A percentile compares a stretch with the other conserved stretches of the same genome.
Evolutionary conservation across 805 yeast genomes (phyloP).

Genomic region (Metschnikowia arizonensis): DNA sequence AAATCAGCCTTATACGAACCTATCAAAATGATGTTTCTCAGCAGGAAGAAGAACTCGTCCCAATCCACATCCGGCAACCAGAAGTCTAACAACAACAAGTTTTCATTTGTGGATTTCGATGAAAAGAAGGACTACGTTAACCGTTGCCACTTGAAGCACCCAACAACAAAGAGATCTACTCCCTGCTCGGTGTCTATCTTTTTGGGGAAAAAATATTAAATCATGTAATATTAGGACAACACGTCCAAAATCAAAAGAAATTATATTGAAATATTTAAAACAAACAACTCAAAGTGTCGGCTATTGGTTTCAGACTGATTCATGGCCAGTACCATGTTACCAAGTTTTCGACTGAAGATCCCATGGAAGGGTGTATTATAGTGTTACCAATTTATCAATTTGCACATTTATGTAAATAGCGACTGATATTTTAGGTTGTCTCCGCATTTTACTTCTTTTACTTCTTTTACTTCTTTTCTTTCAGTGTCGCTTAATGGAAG

Average conservation of each 20-base stretch:
- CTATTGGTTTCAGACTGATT: not conserved
- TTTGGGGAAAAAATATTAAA: slow-evolving; percentile 29
- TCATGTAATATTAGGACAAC: not conserved
- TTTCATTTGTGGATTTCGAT: slow-evolving; percentile 36
- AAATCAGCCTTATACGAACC: not conserved
- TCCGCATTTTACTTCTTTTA: not conserved
- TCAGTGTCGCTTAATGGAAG: not conserved
- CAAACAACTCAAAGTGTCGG: not conserved
- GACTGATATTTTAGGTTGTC: not conserved
- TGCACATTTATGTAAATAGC: not conserved
- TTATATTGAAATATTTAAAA: not conserved
- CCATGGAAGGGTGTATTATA: slow-evolving; percentile 5
- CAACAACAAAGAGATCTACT: slow-evolving; percentile 18
- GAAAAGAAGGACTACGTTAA: slow-evolving; percentile 44
- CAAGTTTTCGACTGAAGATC: not conserved
- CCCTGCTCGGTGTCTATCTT: slow-evolving; percentile 36
- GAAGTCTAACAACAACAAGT: slow-evolving; percentile 15
- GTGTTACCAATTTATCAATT: slow-evolving; percentile 2
- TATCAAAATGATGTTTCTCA: slow-evolving; percentile 13
- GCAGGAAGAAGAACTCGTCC: slow-evolving; percentile 25
- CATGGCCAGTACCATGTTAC: not conserved
- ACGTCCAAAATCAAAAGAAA: not conserved
- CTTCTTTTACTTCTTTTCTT: not conserved
- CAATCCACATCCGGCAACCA: slow-evolving; percentile 19
- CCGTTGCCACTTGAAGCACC: slow-evolving; percentile 33